Evolutionary conservation across 129 eudicot genomes (phyloP).

Genomic region (Helichrysum umbraculigerum): DNA sequence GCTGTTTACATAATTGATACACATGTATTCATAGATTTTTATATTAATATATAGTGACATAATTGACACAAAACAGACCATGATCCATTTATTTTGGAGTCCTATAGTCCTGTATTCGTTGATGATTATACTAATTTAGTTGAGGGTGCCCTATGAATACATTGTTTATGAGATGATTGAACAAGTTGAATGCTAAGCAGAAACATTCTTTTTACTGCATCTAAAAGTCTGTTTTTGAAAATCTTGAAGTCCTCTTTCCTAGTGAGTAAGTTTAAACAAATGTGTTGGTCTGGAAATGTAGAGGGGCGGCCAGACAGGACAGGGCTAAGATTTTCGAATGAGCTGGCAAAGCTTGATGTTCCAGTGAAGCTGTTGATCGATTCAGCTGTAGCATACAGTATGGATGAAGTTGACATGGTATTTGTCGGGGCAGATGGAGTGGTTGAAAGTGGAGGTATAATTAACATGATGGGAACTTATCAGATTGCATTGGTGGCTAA

Average conservation of each 20-base stretch:
- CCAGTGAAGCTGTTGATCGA: conserved; percentile 92
- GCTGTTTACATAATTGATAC: background rate
- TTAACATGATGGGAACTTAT: conserved; percentile 99
- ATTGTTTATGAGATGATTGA: background rate
- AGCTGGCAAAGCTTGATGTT: conserved; percentile 92
- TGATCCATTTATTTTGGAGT: no score
- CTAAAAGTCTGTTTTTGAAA: background rate
- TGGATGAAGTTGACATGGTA: conserved; percentile 99
- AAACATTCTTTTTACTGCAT: background rate
- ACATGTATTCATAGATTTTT: background rate
- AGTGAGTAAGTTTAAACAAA: background rate
- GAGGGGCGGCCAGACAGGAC: conserved; percentile 99
- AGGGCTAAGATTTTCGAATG: conserved; percentile 85
- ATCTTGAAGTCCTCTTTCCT: background rate
- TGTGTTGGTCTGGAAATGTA: conserved; percentile 41
- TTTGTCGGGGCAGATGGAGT: conserved; percentile 98
- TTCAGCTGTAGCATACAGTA: conserved; percentile 94
- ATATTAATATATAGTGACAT: no score
- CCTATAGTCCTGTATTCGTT: background rate
- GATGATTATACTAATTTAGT: background rate
- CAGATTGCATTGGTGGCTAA: conserved; percentile 93
- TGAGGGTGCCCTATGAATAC: background rate
- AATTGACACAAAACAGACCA: no score
- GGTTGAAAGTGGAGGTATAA: conserved; percentile 96
- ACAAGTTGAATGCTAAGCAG: conserved; percentile 6